Evolutionary conservation across 2,329 filamentous ascomycete genomes (phyloP).

Genomic region (Penicillium psychrosexuale): DNA sequence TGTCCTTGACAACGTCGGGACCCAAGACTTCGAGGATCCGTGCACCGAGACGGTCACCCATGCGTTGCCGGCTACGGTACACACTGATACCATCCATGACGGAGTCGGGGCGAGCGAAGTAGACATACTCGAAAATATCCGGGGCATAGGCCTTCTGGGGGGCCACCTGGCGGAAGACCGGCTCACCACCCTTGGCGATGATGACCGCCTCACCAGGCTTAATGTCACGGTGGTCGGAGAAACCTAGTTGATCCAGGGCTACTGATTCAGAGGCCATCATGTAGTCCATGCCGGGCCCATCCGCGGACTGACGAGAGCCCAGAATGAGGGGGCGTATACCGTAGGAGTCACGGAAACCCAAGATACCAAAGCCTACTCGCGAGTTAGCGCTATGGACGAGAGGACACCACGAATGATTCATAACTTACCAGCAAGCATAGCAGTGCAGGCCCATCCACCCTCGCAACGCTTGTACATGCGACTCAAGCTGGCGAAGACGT

Average conservation of each 20-base stretch:
- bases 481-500: conserved; percentile 69
- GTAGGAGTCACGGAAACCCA: conserved; percentile 74
- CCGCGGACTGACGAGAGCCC: conserved; percentile 67
- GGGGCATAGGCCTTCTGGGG: conserved; percentile 68
- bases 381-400: conserved; percentile 16
- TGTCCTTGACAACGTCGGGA: conserved; percentile 66
- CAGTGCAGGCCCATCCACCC: conserved; percentile 75
- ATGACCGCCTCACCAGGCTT: conserved; percentile 82
- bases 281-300: conserved; percentile 69
- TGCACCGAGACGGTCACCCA: conserved; percentile 78
- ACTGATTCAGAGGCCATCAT: conserved; percentile 90
- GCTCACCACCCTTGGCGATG: conserved; percentile 71
- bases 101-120: conserved; percentile 79
- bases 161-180: conserved; percentile 73
- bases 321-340: conserved; percentile 81
- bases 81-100: conserved; percentile 86
- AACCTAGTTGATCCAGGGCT: conserved; percentile 76
- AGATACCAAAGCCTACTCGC: conserved; percentile 64
- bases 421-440: conserved; percentile 67
- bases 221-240: conserved; percentile 72
- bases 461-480: conserved; percentile 70
- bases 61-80: conserved; percentile 76
- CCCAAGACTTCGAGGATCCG: conserved; percentile 67
- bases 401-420: neutral
- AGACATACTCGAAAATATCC: conserved; percentile 85